Evolutionary conservation across 805 yeast species (phyloP).

Genomic region (Hanseniaspora valbyensis): DNA sequence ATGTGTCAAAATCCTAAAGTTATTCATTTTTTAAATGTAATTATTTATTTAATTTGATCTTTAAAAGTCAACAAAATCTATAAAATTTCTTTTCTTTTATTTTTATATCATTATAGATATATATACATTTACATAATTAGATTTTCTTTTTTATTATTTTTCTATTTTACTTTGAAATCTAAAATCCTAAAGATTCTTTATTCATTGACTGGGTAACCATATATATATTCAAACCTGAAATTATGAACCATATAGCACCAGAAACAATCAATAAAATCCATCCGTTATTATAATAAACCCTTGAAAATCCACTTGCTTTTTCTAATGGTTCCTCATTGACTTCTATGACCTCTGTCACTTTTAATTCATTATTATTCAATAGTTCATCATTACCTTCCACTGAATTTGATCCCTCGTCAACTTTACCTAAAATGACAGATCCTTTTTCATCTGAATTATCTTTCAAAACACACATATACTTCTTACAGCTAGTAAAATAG

Average conservation of each 20-base stretch:
- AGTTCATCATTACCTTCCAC: conserved; percentile 24
- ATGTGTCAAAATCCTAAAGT: too few species aligned
- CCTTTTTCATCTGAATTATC: conserved; percentile 27
- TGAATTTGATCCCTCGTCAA: conserved; percentile 14
- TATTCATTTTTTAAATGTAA: too few species aligned
- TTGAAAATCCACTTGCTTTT: conserved; percentile 9
- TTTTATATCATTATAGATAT: too few species aligned
- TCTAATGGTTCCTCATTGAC: conserved; percentile 22
- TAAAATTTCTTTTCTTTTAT: too few species aligned
- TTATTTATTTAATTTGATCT: too few species aligned
- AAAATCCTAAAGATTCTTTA: conserved; percentile 4
- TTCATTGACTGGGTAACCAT: conserved; percentile 33
- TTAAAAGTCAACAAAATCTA: too few species aligned
- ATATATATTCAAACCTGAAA: conserved; percentile 61
- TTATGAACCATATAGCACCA: conserved; percentile 54
- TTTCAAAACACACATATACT: conserved; percentile 50
- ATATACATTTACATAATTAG: too few species aligned
- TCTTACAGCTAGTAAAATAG: conserved; percentile 61
- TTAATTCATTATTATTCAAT: not conserved
- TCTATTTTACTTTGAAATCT: not conserved
- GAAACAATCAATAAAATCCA: conserved; percentile 46
- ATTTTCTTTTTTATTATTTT: too few species aligned
- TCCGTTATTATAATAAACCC: conserved; percentile 38
- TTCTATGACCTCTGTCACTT: not conserved
- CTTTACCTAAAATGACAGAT: conserved; percentile 3